These are phyloP conservation scores for Penicillium sp. DNA, from an alignment of 2,329 filamentous ascomycete species.

Conservation along the genomic window DNA sequence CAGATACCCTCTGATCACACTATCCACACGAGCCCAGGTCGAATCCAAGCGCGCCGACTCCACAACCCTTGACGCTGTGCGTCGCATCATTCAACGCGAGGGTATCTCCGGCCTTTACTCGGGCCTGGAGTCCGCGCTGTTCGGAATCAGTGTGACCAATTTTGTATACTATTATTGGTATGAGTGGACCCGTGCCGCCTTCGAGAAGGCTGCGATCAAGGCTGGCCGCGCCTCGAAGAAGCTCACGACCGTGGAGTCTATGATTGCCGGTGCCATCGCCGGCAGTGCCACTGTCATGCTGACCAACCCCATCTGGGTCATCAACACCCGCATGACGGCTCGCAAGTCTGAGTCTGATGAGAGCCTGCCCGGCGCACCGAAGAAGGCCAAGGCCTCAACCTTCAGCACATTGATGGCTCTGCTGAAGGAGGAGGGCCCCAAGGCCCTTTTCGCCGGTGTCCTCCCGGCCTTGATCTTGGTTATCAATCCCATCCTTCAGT, in stretches of 20 bases:
- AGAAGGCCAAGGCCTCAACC: constrained; percentile 67
- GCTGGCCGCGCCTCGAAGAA: constrained; percentile 75
- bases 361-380: constrained; percentile 44
- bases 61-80: constrained; percentile 79
- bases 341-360: constrained; percentile 64
- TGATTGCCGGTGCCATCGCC: constrained; percentile 92
- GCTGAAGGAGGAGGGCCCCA: constrained; percentile 79
- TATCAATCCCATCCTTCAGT: constrained; percentile 97
- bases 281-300: constrained; percentile 92
- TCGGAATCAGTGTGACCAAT: constrained; percentile 98
- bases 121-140: constrained; percentile 89
- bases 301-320: constrained; percentile 98
- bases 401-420: constrained; percentile 79
- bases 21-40: constrained; percentile 96
- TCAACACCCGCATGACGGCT: constrained; percentile 98
- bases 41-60: constrained; percentile 92
- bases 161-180: constrained; percentile 99
- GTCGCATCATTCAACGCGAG: constrained; percentile 87
- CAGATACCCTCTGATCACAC: constrained; percentile 93
- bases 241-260: constrained; percentile 88
- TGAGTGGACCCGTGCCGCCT: constrained; percentile 89
- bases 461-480: constrained; percentile 91
- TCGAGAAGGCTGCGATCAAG: constrained; percentile 73
- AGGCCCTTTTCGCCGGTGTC: constrained; percentile 87
- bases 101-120: constrained; percentile 88